phyloP scores from a whole-genome alignment of 495 filamentous ascomycete genomes.

The Podospora bellae-mahoneyi region DNA sequence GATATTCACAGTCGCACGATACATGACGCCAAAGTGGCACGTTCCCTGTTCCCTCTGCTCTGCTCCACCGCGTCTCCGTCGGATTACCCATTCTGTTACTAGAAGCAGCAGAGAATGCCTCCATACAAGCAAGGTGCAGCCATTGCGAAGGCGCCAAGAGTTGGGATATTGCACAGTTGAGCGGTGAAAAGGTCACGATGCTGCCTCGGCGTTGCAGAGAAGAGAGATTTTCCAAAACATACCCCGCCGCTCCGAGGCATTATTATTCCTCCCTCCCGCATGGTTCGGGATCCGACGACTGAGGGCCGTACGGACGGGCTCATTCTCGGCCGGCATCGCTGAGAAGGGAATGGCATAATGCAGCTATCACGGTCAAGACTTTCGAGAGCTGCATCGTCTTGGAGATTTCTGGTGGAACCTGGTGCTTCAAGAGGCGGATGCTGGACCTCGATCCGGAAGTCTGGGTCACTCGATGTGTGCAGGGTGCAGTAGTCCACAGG shows the following conservation, averaged over 20 bases:
- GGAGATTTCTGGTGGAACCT: not conserved
- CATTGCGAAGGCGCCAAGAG: slow-evolving; percentile 1
- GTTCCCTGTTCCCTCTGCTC: not conserved
- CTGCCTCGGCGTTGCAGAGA: slow-evolving; percentile 5
- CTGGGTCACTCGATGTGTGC: slow-evolving; percentile 15
- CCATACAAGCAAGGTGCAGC: not conserved
- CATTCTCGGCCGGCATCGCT: not conserved
- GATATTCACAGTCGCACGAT: slow-evolving; percentile 2
- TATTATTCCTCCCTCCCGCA: slow-evolving; percentile 2
- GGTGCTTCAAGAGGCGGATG: slow-evolving; percentile 1
- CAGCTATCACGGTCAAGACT: not conserved
- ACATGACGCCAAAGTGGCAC: slow-evolving; percentile 1
- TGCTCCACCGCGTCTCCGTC: slow-evolving; percentile 7
- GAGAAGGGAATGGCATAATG: slow-evolving; percentile 4
- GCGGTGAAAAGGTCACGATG: not conserved
- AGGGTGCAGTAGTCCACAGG: slow-evolving; percentile 9
- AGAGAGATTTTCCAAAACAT: not conserved
- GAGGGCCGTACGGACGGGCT: not conserved
- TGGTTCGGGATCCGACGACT: slow-evolving; percentile 5
- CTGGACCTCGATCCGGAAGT: slow-evolving; percentile 17
- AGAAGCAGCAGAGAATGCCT: not conserved
- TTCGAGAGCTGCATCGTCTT: slow-evolving; percentile 1
- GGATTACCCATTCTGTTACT: slow-evolving; percentile 1
- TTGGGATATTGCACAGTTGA: not conserved
- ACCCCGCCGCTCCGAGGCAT: slow-evolving; percentile 2